Evolutionary conservation across 2,329 filamentous ascomycete species (phyloP).

Genomic region (Penicillium crustosum): DNA sequence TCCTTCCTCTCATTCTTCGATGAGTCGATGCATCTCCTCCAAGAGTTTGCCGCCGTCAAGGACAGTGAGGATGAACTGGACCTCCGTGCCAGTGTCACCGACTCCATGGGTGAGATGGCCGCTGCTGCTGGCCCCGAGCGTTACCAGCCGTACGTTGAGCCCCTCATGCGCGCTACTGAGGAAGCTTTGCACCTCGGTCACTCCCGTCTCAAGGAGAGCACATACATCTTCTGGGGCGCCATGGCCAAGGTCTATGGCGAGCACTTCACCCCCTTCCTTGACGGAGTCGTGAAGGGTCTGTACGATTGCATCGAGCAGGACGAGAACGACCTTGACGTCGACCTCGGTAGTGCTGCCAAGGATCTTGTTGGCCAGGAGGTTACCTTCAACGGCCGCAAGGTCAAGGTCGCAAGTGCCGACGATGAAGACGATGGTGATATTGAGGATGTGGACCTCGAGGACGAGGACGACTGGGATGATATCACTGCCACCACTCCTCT

Average conservation of each 20-base stretch:
- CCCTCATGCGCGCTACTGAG: conserved; percentile 88
- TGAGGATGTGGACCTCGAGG: conserved; percentile 67
- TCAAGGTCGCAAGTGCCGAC: conserved; percentile 70
- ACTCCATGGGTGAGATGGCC: conserved; percentile 91
- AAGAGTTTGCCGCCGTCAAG: conserved; percentile 80
- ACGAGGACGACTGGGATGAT: conserved; percentile 82
- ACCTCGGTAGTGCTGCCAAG: conserved; percentile 70
- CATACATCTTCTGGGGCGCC: conserved; percentile 94
- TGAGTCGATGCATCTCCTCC: conserved; percentile 84
- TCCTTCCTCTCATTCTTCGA: conserved; percentile 90
- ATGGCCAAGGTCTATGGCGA: conserved; percentile 91
- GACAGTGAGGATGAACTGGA: conserved; percentile 87
- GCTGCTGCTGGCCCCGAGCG: conserved; percentile 78
- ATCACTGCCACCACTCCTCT: conserved; percentile 82
- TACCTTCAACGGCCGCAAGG: conserved; percentile 76
- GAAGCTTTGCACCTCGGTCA: conserved; percentile 87
- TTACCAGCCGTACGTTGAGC: conserved; percentile 88
- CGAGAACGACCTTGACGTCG: conserved; percentile 75
- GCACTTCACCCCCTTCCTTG: conserved; percentile 49
- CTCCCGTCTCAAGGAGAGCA: conserved; percentile 88
- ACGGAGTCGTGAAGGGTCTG: conserved; percentile 55
- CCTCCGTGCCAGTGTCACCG: conserved; percentile 83
- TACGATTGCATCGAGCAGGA: conserved; percentile 86
- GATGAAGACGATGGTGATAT: conserved; percentile 60
- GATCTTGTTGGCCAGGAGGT: conserved; percentile 75